Percentiles rank a stretch among this genome's conserved stretches.
These are phyloP conservation scores for Aureobasidium subglaciale DNA, from an alignment of 2,329 filamentous ascomycete species.

Conservation along the genomic window DNA sequence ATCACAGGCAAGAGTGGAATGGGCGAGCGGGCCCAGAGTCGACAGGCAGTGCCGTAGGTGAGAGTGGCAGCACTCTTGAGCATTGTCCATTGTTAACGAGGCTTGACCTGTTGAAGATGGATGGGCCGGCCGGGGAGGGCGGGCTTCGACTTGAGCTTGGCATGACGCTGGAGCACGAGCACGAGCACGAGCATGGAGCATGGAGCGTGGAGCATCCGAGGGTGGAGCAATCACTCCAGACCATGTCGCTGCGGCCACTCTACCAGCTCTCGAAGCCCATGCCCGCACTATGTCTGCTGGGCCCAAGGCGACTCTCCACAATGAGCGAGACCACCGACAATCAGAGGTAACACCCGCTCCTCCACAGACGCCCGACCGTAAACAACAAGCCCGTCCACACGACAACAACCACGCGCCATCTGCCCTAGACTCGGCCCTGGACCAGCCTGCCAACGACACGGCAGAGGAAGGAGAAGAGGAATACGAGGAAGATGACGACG, in stretches of 20 bases:
- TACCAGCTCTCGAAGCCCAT: constrained; percentile 19
- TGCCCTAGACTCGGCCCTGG: no score
- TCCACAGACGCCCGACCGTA: constrained; percentile 43
- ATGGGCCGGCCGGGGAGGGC: no score
- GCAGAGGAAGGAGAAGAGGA: constrained; percentile 39
- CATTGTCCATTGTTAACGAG: no score
- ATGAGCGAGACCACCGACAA: constrained; percentile 2
- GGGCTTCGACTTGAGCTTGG: neutral
- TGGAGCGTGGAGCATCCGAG: no score
- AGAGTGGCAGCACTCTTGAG: neutral
- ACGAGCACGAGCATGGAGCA: no score
- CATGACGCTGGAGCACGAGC: no score
- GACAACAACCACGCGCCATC: neutral
- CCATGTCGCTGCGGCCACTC: neutral
- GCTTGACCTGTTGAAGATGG: no score
- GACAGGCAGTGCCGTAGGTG: neutral
- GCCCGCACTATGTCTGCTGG: constrained; percentile 32
- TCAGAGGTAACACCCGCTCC: constrained; percentile 22
- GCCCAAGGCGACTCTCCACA: constrained; percentile 22
- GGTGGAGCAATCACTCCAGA: neutral
- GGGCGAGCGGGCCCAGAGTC: no score
- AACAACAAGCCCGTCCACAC: constrained; percentile 37
- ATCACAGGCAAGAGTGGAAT: neutral
- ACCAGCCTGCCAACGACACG: no score
- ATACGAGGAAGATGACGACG: constrained; percentile 30